Conservation (phyloP, 2,329 filamentous ascomycete genomes). For the Trichoderma lentiforme region DNA sequence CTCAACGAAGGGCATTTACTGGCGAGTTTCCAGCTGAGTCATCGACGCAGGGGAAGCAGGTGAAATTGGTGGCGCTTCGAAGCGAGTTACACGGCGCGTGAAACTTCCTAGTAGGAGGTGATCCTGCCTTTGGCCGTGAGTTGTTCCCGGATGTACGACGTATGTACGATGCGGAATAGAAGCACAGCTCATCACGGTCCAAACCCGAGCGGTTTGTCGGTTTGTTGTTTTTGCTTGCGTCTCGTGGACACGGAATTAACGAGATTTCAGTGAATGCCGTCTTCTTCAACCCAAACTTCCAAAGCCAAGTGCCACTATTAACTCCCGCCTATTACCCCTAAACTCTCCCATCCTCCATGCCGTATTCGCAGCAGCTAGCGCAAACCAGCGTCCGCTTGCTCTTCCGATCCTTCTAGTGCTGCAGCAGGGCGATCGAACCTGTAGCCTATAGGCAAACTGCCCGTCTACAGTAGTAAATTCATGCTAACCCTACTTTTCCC, state of each 20-base stretch:
- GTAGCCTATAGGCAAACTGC: neutral
- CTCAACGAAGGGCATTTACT: neutral
- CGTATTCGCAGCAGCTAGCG: slow-evolving; percentile 2
- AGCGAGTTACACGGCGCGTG: neutral
- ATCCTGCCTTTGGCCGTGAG: neutral
- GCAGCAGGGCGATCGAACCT: neutral
- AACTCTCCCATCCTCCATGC: neutral
- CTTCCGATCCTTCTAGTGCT: neutral
- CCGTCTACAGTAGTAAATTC: neutral
- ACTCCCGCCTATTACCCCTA: neutral
- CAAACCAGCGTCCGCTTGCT: neutral
- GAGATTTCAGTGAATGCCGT: neutral
- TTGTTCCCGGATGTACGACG: neutral
- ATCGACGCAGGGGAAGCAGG: neutral
- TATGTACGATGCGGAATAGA: neutral
- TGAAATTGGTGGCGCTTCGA: neutral
- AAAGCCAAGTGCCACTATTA: neutral
- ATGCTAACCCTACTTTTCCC: neutral
- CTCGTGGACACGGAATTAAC: neutral
- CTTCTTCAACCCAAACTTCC: neutral
- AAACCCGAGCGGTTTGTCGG: neutral
- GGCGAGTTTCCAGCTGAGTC: neutral
- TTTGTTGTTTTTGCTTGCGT: neutral
- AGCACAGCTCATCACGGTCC: neutral
- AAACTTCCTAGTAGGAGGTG: neutral